Base-by-base conservation (phyloP, 495 filamentous ascomycete species). In the Tuber brumale region DNA sequence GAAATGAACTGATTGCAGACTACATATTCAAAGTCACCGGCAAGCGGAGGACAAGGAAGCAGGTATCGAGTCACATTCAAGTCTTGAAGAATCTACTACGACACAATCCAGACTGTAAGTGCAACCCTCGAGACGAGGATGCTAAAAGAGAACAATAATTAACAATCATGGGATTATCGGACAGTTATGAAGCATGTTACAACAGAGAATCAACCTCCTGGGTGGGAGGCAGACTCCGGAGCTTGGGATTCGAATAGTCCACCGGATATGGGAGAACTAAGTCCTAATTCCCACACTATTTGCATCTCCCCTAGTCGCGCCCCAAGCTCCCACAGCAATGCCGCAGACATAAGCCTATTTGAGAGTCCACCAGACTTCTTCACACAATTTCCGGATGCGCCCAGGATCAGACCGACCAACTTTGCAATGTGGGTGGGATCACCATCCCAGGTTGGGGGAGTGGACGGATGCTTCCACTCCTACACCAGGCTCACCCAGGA, bases 1-100 rank as follows among this genome's bases (percentile, higher is more conserved):
- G 95, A 23, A 99, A 99, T 82, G 94, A 97, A 86, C 87, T 97
- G 72, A 95, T 99, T 81, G 89, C 90, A 51, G 89, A 94, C 79
- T 94, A 92, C 80, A 92, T 99, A 70, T 89, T 88, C 79, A 88
- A 89, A 75, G 85, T 86, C 74, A 93, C 92, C 69, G 91, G 90
- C 48, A 90, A 88, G 80, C 81, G 83, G 45, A 89, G 94, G 75
- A 86, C 83, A 57, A 87, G 95, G 73, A 99, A 99, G 84, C 93
- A 97, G 83, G 92, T 99, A 14, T 97, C 95, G 0, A 97, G 94
- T 80, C 95, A 99, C 84, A 92, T 98, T 76, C 95, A 99, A 85
- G 95, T 97, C n/a, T 85, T 99, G 69, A 97, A 96, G 85, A 89
- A 89, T 19, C 92, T 94, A 81, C 86, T 95, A 77, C 86, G 87